phyloP scores from a whole-genome alignment of 495 filamentous ascomycete genomes.

The Neurospora sp. region DNA sequence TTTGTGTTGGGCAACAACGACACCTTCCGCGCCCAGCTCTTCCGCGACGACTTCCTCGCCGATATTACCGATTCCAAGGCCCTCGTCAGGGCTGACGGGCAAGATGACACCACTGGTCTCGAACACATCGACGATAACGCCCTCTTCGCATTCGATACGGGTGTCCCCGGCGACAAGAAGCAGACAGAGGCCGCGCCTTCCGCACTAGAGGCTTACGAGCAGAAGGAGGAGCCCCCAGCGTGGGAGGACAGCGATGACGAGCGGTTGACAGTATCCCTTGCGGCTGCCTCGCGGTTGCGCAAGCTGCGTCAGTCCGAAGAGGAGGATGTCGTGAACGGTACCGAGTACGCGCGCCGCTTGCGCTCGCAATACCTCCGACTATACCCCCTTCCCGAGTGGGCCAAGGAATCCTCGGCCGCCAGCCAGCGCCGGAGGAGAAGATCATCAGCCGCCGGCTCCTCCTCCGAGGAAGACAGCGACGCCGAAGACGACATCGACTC shows the following conservation, averaged over 20 bases:
- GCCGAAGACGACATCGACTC: conserved; percentile 51
- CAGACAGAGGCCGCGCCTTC: conserved; percentile 27
- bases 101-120: conserved; percentile 23
- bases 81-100: conserved; percentile 14
- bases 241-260: conserved; percentile 98
- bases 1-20: conserved; percentile 76
- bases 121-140: conserved; percentile 54
- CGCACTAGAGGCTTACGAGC: conserved; percentile 20
- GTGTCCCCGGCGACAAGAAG: conserved; percentile 22
- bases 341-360: conserved; percentile 70
- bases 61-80: conserved; percentile 25
- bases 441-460: conserved; percentile 39
- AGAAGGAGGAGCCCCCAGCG: conserved; percentile 39
- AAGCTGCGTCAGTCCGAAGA: conserved; percentile 70
- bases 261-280: conserved; percentile 69
- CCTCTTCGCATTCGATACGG: conserved; percentile 38
- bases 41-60: conserved; percentile 27
- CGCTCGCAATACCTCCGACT: conserved; percentile 72
- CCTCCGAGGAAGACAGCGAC: conserved; percentile 50
- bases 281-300: conserved; percentile 56
- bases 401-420: conserved; percentile 33
- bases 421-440: conserved; percentile 47
- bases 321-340: conserved; percentile 78
- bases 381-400: conserved; percentile 76
- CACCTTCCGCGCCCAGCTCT: conserved; percentile 66